phyloP scores from a whole-genome alignment of 2,329 filamentous ascomycete species.

The Alternaria angustiovoidea region DNA sequence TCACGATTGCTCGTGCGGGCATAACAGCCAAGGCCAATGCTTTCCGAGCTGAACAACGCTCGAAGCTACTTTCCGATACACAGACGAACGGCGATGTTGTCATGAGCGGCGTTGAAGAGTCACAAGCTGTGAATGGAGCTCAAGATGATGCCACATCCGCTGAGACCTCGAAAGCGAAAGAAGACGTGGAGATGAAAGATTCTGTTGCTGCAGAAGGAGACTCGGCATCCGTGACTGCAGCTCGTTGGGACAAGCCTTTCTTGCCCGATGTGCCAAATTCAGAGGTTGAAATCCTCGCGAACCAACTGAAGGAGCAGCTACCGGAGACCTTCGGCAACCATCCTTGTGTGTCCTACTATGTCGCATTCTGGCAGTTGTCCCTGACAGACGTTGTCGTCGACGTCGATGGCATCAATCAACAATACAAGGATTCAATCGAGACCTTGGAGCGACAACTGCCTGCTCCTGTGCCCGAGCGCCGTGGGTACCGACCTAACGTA shows the following conservation, averaged over 20 bases:
- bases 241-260: background rate
- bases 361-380: constrained; percentile 90
- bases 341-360: constrained; percentile 82
- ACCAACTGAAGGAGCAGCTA: constrained; percentile 69
- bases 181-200: constrained; percentile 55
- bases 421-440: constrained; percentile 79
- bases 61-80: constrained; percentile 18
- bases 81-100: constrained; percentile 61
- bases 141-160: constrained; percentile 8
- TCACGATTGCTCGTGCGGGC: constrained; percentile 80
- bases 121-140: constrained; percentile 12
- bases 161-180: constrained; percentile 8
- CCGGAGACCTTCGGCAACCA: constrained; percentile 71
- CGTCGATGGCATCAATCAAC: constrained; percentile 68
- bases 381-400: constrained; percentile 75
- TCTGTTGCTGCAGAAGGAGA: constrained; percentile 2
- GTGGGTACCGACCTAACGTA: constrained; percentile 63
- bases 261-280: constrained; percentile 62
- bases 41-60: constrained; percentile 44
- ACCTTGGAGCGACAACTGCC: constrained; percentile 29
- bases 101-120: constrained; percentile 37
- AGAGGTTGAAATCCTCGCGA: constrained; percentile 76
- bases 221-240: background rate
- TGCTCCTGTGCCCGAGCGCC: constrained; percentile 66
- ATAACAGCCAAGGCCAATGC: constrained; percentile 60